Percentiles rank a stretch among this genome's conserved stretches.
Conservation (phyloP, 345 rosid genomes). For the Ceriops zippeliana region DNA sequence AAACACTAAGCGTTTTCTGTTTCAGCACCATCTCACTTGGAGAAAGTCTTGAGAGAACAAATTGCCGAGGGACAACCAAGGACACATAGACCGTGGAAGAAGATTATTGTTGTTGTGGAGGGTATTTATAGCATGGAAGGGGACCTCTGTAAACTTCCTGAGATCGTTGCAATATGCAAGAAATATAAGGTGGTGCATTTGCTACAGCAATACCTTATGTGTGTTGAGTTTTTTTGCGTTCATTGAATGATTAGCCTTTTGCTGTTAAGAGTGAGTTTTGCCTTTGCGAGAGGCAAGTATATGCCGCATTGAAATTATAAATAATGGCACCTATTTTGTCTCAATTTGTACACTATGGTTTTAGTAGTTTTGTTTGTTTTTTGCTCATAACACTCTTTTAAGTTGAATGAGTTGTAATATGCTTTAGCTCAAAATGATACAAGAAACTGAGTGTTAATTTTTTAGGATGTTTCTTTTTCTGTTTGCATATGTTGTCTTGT, state of each 20-base stretch:
- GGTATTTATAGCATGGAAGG: conserved; percentile 99
- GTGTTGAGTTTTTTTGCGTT: neutral
- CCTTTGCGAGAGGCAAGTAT: neutral
- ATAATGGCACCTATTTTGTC: neutral
- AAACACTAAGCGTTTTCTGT: conserved; percentile 12
- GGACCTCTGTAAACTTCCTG: conserved; percentile 85
- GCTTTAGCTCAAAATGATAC: neutral
- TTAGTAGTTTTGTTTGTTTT: neutral
- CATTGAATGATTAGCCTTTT: neutral
- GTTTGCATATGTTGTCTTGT: neutral
- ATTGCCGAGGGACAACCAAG: conserved; percentile 91
- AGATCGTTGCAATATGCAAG: conserved; percentile 83
- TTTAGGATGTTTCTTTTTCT: neutral
- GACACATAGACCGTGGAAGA: conserved; percentile 95
- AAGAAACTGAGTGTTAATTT: neutral
- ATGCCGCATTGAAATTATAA: neutral
- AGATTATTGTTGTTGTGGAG: conserved; percentile 80
- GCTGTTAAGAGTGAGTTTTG: neutral
- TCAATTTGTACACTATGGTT: neutral
- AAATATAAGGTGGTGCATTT: conserved; percentile 68
- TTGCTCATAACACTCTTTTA: neutral
- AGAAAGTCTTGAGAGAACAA: conserved; percentile 85
- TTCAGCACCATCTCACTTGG: conserved; percentile 89
- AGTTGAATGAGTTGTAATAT: too few species aligned
- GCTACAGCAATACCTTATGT: neutral